phyloP scores from a whole-genome alignment of 495 filamentous ascomycete genomes.

The Penicillium roqueforti region DNA sequence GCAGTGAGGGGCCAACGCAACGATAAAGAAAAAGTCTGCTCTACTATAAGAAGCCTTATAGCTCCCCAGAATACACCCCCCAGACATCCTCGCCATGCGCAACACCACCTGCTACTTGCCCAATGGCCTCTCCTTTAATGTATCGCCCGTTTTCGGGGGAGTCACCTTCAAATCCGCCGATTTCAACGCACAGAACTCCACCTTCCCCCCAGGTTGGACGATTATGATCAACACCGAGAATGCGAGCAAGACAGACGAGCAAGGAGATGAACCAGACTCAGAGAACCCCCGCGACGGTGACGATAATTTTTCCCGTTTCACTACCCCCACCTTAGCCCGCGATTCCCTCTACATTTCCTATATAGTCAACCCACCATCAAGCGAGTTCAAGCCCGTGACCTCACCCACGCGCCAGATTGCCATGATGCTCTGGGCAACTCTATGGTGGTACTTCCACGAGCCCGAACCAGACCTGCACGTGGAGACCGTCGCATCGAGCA shows the following conservation, averaged over 20 bases:
- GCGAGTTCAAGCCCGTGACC: constrained; percentile 69
- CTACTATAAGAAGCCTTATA: neutral
- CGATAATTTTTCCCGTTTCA: constrained; percentile 51
- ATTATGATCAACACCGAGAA: constrained; percentile 75
- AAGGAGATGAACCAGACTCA: constrained; percentile 7
- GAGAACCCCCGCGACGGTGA: constrained; percentile 19
- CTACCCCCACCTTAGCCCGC: constrained; percentile 64
- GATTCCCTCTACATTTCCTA: constrained; percentile 87
- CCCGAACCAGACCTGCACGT: constrained; percentile 49
- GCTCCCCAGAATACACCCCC: neutral
- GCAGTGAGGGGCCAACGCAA: constrained; percentile 10
- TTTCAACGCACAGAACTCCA: constrained; percentile 54
- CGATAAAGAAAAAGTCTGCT: constrained; percentile 2
- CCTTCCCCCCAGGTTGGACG: constrained; percentile 84
- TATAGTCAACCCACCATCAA: constrained; percentile 75
- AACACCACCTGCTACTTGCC: constrained; percentile 57
- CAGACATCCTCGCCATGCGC: constrained; percentile 24
- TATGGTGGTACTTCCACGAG: constrained; percentile 96
- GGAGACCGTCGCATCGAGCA: constrained; percentile 55
- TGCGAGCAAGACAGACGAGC: constrained; percentile 28
- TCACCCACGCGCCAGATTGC: constrained; percentile 84
- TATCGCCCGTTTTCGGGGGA: constrained; percentile 81
- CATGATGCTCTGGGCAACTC: constrained; percentile 92
- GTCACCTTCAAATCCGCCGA: constrained; percentile 84
- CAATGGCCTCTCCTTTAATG: constrained; percentile 78